Conservation (phyloP, 305 asterid species). For the Striga hermonthica region DNA sequence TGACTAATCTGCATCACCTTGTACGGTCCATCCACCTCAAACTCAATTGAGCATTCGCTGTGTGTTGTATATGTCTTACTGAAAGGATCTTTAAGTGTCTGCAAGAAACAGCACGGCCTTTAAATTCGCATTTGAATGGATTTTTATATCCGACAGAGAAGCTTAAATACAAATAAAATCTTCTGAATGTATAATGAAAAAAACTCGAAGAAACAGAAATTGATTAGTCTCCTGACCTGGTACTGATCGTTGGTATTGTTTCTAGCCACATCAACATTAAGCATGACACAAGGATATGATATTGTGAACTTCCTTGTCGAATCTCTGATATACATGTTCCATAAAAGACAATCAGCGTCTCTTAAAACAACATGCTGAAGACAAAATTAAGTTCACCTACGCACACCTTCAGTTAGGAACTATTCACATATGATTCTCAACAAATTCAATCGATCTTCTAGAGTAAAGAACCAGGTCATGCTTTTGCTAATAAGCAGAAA, state of each 20-base stretch:
- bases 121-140: conserved; percentile 27
- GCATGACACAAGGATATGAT: conserved; percentile 99
- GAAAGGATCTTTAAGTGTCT: conserved; percentile 79
- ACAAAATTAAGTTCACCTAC: conserved; percentile 24
- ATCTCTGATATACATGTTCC: conserved; percentile 57
- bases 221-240: conserved; percentile 54
- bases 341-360: conserved; percentile 32
- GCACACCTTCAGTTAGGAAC: conserved; percentile 26
- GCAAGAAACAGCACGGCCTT: conserved; percentile 40
- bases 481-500: conserved; percentile 11
- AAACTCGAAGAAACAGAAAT: conserved; percentile 26
- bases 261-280: conserved; percentile 95
- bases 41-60: conserved; percentile 98
- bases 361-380: conserved; percentile 31
- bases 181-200: conserved; percentile 20
- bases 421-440: conserved; percentile 24
- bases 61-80: conserved; percentile 75
- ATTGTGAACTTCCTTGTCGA: conserved; percentile 63
- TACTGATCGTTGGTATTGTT: conserved; percentile 98
- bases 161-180: conserved; percentile 30
- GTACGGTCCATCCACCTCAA: conserved; percentile 99
- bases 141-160: conserved; percentile 25
- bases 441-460: conserved; percentile 24
- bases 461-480: conserved; percentile 27
- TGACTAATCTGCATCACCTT: conserved; percentile 59